Percentiles rank a stretch among this genome's conserved stretches.
These are phyloP conservation scores for Penicillium sp. DNA, from an alignment of 2,329 filamentous ascomycete species.

Conservation along the genomic window DNA sequence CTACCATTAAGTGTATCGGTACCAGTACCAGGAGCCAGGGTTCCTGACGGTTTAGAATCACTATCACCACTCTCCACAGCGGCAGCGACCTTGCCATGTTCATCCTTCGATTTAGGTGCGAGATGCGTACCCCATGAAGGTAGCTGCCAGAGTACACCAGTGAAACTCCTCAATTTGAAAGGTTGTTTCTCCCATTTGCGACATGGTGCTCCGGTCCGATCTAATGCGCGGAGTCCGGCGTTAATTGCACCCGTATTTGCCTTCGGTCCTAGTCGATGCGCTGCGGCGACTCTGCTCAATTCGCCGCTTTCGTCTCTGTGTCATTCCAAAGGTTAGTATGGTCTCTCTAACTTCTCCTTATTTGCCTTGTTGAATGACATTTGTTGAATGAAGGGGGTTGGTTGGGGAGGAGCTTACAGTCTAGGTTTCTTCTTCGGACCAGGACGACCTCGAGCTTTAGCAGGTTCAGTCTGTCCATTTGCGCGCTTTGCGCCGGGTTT, in stretches of 20 bases:
- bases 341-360: no score
- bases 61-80: slow-evolving; percentile 60
- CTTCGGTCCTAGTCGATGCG: slow-evolving; percentile 90
- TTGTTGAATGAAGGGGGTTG: no score
- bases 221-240: slow-evolving; percentile 88
- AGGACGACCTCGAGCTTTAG: slow-evolving; percentile 76
- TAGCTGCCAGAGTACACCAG: slow-evolving; percentile 80
- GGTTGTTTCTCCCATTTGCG: slow-evolving; percentile 86
- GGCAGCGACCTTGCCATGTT: slow-evolving; percentile 55
- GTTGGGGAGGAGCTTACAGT: slow-evolving; percentile 68
- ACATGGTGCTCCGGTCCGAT: slow-evolving; percentile 88
- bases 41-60: slow-evolving; percentile 61
- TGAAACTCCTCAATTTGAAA: slow-evolving; percentile 89
- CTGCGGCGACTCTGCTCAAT: slow-evolving; percentile 39
- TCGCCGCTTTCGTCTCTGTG: slow-evolving; percentile 58
- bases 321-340: neutral
- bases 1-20: slow-evolving; percentile 27
- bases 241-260: slow-evolving; percentile 98
- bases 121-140: slow-evolving; percentile 74
- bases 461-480: slow-evolving; percentile 46
- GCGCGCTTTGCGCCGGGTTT: slow-evolving; percentile 67
- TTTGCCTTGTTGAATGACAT: no score
- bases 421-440: slow-evolving; percentile 96
- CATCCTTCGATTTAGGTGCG: slow-evolving; percentile 42
- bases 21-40: slow-evolving; percentile 42